Conservation (phyloP, 805 yeast genomes). For the Starmerella potacharoeniae region DNA sequence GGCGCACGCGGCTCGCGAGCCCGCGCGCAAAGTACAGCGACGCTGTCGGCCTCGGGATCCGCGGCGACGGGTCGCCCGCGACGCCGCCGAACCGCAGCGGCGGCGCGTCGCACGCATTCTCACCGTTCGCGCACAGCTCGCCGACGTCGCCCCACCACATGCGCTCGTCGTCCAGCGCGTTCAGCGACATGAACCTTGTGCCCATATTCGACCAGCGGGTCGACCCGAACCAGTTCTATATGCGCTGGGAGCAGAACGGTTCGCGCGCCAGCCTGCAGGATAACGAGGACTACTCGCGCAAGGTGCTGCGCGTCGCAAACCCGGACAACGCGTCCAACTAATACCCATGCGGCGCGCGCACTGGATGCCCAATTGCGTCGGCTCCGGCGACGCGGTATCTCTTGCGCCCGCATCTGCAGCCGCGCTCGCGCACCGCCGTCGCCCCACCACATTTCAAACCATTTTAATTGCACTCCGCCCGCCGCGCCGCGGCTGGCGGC, state of each 20-base stretch:
- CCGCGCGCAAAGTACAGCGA: slow-evolving; percentile 3
- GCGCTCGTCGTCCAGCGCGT: slow-evolving; percentile 8
- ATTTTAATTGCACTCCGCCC: background rate
- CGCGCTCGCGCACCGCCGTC: background rate
- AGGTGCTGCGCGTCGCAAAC: slow-evolving; percentile 46
- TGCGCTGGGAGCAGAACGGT: slow-evolving; percentile 37
- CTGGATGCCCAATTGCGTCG: background rate
- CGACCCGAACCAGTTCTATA: slow-evolving; percentile 45
- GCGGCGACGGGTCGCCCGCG: background rate
- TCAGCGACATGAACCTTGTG: slow-evolving; percentile 25
- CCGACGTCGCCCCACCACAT: slow-evolving; percentile 3
- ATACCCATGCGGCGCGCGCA: background rate
- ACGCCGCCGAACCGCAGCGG: slow-evolving; percentile 4
- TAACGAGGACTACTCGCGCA: slow-evolving; percentile 46
- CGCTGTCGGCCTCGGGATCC: background rate
- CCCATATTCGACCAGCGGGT: slow-evolving; percentile 47
- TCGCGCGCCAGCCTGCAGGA: slow-evolving; percentile 42
- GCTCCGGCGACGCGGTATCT: background rate
- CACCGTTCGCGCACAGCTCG: slow-evolving; percentile 13
- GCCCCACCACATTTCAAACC: background rate
- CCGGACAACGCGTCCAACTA: slow-evolving; percentile 25
- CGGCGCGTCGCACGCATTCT: slow-evolving; percentile 11
- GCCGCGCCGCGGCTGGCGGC: no score
- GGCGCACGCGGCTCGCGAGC: slow-evolving; percentile 12
- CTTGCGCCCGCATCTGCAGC: no score